Base-by-base conservation (phyloP, 805 yeast genomes). In the Saturnispora silvae region DNA sequence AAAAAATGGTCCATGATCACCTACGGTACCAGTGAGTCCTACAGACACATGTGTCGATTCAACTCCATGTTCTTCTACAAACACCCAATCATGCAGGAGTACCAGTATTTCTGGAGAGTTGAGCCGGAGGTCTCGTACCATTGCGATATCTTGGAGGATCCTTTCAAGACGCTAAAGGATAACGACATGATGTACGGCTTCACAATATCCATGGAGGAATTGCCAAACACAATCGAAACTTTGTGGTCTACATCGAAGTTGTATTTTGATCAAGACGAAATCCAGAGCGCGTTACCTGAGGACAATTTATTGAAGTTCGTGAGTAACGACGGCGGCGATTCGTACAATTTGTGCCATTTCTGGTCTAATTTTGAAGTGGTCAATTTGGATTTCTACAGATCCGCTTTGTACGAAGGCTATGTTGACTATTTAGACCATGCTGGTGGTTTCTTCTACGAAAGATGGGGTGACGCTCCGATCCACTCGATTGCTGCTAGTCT, bases 331-430 rank as follows among this genome's bases (percentile, higher is more conserved):
- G 51, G 56, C 18, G 89, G 89, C 28, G 55, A 56, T 18, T 63
- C 73, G 1, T 83, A 77, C 57, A 81, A 81, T 50, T 49, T 72
- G 50, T 83, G 94, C 54, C 94, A 83, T 57, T 83, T 76, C 57
- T 82, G 94, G 92, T 66, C 84, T 4, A 80, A 80, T 55, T 80
- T 80, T 48, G 87, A 80, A 60, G 64, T 82, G 37, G 92, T 81
- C 2, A 74, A 77, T 40, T 57, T 82, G 33, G 77, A 75, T 29
- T 70, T 82, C 40, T 78, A 71, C 66, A 63, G 85, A 45, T 63
- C 73, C 1, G 57, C 63, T 19, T 59, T 70, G 9, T 82, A 81
- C 59, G 63, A 68, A 31, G 62, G 65, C 8, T 81, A 69, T 57
- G 81, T 81, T 50, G 63, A 78, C 18, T 62, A 63, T 52, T 60